These are phyloP conservation scores for Botrytis tulipae DNA, from an alignment of 2,329 filamentous ascomycete genomes.

Conservation along the genomic window DNA sequence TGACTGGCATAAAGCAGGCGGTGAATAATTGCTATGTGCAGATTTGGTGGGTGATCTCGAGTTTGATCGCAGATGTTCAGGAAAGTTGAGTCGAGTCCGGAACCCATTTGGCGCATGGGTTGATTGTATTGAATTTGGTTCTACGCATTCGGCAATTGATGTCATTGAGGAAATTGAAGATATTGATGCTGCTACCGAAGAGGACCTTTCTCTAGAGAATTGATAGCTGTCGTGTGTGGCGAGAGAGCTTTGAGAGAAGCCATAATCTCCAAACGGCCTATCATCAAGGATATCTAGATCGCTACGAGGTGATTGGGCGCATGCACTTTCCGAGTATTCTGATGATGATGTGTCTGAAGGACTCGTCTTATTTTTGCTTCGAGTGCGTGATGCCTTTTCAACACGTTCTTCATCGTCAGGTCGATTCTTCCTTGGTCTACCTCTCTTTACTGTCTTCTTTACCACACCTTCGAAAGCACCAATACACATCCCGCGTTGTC, in stretches of 20 bases:
- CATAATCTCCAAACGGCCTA: constrained; percentile 40
- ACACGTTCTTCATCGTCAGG: constrained; percentile 51
- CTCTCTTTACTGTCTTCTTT: constrained; percentile 65
- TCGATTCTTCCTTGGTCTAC: constrained; percentile 60
- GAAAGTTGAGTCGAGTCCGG: constrained; percentile 30
- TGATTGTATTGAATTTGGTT: constrained; percentile 36
- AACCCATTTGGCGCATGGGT: constrained; percentile 32
- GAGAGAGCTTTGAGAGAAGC: constrained; percentile 38
- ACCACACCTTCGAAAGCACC: constrained; percentile 85
- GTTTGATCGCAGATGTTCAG: constrained; percentile 38
- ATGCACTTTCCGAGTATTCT: constrained; percentile 56
- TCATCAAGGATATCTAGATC: constrained; percentile 45
- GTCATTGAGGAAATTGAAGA: constrained; percentile 14
- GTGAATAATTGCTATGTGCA: constrained; percentile 50
- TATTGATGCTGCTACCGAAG: constrained; percentile 21
- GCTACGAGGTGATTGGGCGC: constrained; percentile 52
- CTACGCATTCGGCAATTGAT: constrained; percentile 32
- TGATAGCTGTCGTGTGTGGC: constrained; percentile 43
- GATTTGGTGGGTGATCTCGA: constrained; percentile 52
- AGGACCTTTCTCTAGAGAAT: constrained; percentile 35
- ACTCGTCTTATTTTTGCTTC: constrained; percentile 50
- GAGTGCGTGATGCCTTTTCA: constrained; percentile 56
- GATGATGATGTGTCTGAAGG: constrained; percentile 51
- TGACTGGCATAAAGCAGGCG: constrained; percentile 60
- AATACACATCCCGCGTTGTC: constrained; percentile 94